Evolutionary conservation across 2,329 filamentous ascomycete genomes (phyloP), one percentile per base, ranked within the genome.

Genomic region (Cladosporium sp.): DNA sequence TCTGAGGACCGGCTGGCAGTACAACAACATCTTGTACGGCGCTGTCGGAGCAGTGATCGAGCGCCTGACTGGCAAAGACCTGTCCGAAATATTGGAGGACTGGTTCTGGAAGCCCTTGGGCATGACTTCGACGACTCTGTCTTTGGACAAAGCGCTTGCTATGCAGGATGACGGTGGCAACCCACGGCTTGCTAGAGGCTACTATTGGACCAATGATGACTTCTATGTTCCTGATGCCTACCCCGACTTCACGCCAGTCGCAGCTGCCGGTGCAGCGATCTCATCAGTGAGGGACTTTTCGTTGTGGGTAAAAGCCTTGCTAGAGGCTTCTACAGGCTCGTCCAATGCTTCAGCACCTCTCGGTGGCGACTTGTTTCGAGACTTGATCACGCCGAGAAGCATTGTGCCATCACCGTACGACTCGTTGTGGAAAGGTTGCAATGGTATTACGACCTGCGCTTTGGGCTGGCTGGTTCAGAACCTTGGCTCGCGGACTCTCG

Each of bases 211-310:
- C 21, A 23, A 23, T 7, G 66, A 60, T 10, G 57, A 66, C 5
- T 49, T 36, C 8, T 67, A 67, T 53, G 48, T 69, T 14, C 66
- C 67, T 1, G 66, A 67, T 14, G 53, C 56, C 14, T 66, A 65
- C 13, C 48, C 48, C 14, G 64, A 67, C 46, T 26, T 69, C 14
- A 39, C 32, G 6, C 25, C 63, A 1, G 10, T 69, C 4, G 68
- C 68, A n/a, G 68, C 65, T 13, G 68, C 67, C 2, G 68, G 68
- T 7, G 68, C 68, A 25, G 67, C 60, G 2, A 69, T 70, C 21
- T 69, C 67, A 11, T 67, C 64, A 2, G 67, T 66, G 14, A 65
- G 67, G 1, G 68, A 70, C 48, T 67, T 65, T 25, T 39, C 61
- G 23, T 28, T 67, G 3, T 70, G 67, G 68, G 54, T 66, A 2